These are phyloP conservation scores for Phytophthora chlamydospora DNA, from an alignment of 352 stramenopile species.

Conservation along the genomic window DNA sequence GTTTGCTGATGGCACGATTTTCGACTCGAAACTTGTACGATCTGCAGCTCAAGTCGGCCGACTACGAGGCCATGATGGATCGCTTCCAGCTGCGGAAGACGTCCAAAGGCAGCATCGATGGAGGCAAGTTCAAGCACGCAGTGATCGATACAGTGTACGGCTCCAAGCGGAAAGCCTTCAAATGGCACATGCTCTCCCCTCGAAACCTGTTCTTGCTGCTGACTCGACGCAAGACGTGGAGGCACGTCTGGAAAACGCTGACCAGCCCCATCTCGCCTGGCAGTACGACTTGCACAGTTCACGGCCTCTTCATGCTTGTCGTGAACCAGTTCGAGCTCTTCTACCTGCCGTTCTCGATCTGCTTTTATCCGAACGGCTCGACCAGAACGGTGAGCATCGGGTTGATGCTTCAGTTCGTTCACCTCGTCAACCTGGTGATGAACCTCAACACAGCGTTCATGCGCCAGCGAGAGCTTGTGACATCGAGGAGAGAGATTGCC, in stretches of 20 bases:
- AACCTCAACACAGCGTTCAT: conserved; percentile 25
- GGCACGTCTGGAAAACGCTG: neutral
- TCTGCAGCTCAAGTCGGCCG: conserved; percentile 5
- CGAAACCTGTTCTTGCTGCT: neutral
- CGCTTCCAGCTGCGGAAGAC: conserved; percentile 34
- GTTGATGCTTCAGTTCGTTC: neutral
- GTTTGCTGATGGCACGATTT: neutral
- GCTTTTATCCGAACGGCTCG: conserved; percentile 8
- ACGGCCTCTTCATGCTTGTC: conserved; percentile 32
- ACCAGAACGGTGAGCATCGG: conserved; percentile 1
- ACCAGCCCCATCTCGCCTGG: neutral
- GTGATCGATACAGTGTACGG: no score
- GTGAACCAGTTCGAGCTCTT: conserved; percentile 22
- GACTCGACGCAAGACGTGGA: conserved; percentile 6
- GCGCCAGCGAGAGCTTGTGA: conserved; percentile 1
- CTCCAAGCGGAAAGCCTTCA: neutral
- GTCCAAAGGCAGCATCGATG: conserved; percentile 30
- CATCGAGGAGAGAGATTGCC: conserved; percentile 10
- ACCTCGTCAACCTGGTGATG: conserved; percentile 8
- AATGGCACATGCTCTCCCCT: neutral
- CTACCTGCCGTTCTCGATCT: conserved; percentile 16
- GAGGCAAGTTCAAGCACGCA: conserved; percentile 7
- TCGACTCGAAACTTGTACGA: conserved; percentile 14
- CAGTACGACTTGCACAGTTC: neutral
- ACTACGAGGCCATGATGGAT: conserved; percentile 26